Conservation (phyloP, 148 eudicot species). For the Rhododendron henanense region DNA sequence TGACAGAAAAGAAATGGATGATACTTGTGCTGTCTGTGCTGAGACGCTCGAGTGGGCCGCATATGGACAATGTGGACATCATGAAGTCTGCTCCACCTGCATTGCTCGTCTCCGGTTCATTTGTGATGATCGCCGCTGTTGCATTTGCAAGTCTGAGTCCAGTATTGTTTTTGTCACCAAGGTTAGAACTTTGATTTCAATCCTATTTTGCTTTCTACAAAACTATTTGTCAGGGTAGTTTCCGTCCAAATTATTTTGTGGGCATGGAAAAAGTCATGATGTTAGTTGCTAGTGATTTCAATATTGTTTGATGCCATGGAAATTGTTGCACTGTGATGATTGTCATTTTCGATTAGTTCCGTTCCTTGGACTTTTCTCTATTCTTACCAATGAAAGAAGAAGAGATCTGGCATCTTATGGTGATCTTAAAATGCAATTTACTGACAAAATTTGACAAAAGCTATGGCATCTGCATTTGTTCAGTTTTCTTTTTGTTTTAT, state of each 20-base stretch:
- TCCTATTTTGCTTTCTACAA: background rate
- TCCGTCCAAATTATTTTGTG: background rate
- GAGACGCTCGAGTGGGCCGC: constrained; percentile 86
- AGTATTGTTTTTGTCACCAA: constrained; percentile 66
- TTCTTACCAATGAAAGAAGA: background rate
- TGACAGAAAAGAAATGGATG: constrained; percentile 45
- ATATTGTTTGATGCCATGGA: background rate
- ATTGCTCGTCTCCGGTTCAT: constrained; percentile 86
- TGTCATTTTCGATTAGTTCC: background rate
- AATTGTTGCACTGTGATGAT: background rate
- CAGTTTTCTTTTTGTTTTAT: background rate
- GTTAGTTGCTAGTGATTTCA: background rate
- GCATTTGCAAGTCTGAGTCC: constrained; percentile 74
- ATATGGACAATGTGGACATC: constrained; percentile 76
- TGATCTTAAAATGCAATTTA: background rate
- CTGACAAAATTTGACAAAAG: background rate
- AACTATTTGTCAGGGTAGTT: background rate
- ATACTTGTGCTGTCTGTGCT: constrained; percentile 82
- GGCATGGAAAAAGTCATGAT: background rate
- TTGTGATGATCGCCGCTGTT: constrained; percentile 75
- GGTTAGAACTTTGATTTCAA: constrained; percentile 26
- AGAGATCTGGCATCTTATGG: background rate
- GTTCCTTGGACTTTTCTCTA: background rate
- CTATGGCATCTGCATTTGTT: background rate
- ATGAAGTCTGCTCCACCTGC: constrained; percentile 86